A percentile compares a stretch with the other conserved stretches of the same genome.
These are phyloP conservation scores for Pezicula neosporulosa DNA, from an alignment of 2,329 filamentous ascomycete species.

Conservation along the genomic window DNA sequence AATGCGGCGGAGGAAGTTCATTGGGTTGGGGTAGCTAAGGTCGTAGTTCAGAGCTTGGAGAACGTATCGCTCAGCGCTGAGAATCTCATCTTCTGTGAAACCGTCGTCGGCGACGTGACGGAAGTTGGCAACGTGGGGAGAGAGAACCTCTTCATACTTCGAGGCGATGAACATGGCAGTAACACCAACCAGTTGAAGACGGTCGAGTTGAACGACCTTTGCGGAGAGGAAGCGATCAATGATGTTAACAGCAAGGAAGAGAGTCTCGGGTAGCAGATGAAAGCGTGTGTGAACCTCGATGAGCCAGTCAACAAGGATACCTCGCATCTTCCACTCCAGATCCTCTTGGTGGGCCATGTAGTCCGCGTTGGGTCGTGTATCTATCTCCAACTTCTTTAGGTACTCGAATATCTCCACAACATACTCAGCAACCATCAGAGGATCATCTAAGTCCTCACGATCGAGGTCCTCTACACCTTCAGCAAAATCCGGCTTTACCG, in stretches of 20 bases:
- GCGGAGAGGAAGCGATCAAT: conserved; percentile 95
- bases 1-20: conserved; percentile 99
- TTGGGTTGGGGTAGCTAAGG: conserved; percentile 96
- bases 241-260: conserved; percentile 96
- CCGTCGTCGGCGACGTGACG: conserved; percentile 95
- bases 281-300: conserved; percentile 98
- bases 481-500: conserved; percentile 22
- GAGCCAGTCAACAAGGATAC: conserved; percentile 95
- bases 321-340: conserved; percentile 97
- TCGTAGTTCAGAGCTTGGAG: conserved; percentile 91
- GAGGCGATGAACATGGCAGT: conserved; percentile 99
- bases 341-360: conserved; percentile 97
- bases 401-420: conserved; percentile 98
- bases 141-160: conserved; percentile 98
- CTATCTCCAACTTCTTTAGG: conserved; percentile 77
- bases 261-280: conserved; percentile 89
- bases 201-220: conserved; percentile 94
- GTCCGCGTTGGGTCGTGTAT: conserved; percentile 80
- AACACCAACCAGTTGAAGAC: conserved; percentile 92
- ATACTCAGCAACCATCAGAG: conserved; percentile 97
- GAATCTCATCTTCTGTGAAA: conserved; percentile 90
- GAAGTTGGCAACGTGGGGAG: conserved; percentile 95
- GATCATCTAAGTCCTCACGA: conserved; percentile 84
- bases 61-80: conserved; percentile 95
- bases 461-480: conserved; percentile 66